Evolutionary conservation across 768 basidiomycete genomes (phyloP).

Genomic region (Rhizopogon roseolus): DNA sequence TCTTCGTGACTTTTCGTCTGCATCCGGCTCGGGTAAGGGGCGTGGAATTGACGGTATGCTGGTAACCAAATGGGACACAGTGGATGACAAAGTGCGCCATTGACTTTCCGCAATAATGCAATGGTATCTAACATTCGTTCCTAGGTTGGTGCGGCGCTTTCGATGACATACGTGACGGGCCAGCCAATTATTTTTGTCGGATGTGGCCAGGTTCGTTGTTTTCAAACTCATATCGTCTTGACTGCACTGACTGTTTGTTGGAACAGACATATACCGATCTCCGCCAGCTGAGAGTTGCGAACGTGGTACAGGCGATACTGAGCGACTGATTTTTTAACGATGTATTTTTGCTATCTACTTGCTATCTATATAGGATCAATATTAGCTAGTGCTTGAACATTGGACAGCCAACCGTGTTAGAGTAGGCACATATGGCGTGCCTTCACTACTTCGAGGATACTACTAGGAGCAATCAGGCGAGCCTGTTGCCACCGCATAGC

Average conservation of each 20-base stretch:
- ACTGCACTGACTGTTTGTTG: conserved; percentile 4
- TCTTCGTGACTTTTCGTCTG: conserved; percentile 84
- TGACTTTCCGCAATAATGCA: neutral
- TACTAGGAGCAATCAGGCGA: too few species aligned
- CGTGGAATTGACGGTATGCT: conserved; percentile 98
- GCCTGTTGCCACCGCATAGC: too few species aligned
- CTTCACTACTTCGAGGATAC: neutral
- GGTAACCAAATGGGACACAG: conserved; percentile 98
- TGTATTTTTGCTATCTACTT: neutral
- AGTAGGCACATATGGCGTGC: too few species aligned
- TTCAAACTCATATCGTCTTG: neutral
- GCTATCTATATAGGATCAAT: neutral
- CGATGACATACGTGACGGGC: conserved; percentile 99
- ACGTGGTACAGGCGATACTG: conserved; percentile 92
- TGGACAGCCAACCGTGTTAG: too few species aligned
- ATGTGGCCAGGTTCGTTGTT: conserved; percentile 78
- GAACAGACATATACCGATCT: conserved; percentile 92
- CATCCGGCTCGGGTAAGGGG: conserved; percentile 53
- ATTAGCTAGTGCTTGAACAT: neutral
- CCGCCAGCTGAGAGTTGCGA: conserved; percentile 82
- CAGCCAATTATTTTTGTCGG: conserved; percentile 99
- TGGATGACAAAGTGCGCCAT: conserved; percentile 81
- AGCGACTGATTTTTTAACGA: conserved; percentile 44
- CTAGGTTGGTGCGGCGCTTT: conserved; percentile 95
- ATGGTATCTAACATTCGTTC: neutral